These are phyloP conservation scores for Cutaneotrichosporon cavernicola DNA, from an alignment of 1,284 basidiomycete genomes.

Conservation along the genomic window DNA sequence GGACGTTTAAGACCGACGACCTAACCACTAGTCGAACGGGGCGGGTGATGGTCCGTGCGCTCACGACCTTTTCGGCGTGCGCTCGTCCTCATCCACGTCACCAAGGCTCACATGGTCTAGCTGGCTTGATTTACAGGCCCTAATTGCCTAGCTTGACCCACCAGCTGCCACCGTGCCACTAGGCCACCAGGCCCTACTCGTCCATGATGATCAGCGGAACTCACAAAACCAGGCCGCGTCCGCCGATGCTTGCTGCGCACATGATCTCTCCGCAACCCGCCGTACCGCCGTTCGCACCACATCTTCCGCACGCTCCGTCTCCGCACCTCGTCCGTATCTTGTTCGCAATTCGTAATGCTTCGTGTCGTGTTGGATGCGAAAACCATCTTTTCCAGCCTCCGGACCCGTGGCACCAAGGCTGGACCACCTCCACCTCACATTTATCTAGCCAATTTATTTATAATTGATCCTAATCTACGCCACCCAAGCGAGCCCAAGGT, in stretches of 20 bases:
- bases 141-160: background rate
- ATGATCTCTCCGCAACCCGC: no score
- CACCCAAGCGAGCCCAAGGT: background rate
- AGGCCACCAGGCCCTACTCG: no score
- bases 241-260: background rate
- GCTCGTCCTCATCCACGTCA: background rate
- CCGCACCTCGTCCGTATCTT: background rate
- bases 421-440: background rate
- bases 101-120: background rate
- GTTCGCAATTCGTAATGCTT: background rate
- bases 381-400: background rate
- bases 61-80: background rate
- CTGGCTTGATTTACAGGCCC: background rate
- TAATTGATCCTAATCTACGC: background rate
- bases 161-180: no score
- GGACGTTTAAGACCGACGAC: constrained; percentile 8
- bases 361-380: background rate
- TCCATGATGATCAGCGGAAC: background rate
- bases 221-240: background rate
- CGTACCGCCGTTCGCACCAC: background rate
- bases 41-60: background rate
- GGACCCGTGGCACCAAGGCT: background rate
- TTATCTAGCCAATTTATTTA: background rate
- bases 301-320: background rate
- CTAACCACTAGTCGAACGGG: constrained; percentile 14